Evolutionary conservation across 441 rosid species (phyloP).

Genomic region (Erodium texanum): DNA sequence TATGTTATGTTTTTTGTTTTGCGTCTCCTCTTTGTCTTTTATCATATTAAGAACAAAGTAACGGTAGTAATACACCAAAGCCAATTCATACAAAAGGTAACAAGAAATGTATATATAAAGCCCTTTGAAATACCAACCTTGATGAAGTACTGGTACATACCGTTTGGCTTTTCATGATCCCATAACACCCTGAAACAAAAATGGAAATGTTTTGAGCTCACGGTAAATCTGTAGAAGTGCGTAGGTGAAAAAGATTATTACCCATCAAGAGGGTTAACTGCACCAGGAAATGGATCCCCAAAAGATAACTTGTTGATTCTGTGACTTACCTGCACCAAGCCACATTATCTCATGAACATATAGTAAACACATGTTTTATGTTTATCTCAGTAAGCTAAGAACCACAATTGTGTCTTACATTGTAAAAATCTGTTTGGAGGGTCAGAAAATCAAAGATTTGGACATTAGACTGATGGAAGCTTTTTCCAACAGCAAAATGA

Average conservation of each 20-base stretch:
- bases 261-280: constrained; percentile 89
- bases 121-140: neutral
- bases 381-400: constrained; percentile 1
- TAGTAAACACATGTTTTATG: constrained; percentile 11
- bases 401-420: constrained; percentile 36
- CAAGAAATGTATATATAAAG: neutral
- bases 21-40: neutral
- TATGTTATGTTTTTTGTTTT: no score
- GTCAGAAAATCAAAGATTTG: constrained; percentile 82
- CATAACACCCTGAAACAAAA: constrained; percentile 6
- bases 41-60: neutral
- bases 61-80: neutral
- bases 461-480: constrained; percentile 83
- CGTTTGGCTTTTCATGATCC: constrained; percentile 3
- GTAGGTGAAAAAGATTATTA: constrained; percentile 21
- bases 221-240: neutral
- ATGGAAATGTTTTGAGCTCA: neutral
- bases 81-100: neutral
- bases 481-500: constrained; percentile 97
- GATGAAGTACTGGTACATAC: constrained; percentile 6
- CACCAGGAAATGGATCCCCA: constrained; percentile 87
- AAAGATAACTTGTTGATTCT: constrained; percentile 64
- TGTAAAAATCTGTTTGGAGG: constrained; percentile 73
- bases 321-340: constrained; percentile 61
- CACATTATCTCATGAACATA: constrained; percentile 8